These are phyloP conservation scores for Drechslerella dactyloides DNA, from an alignment of 2,329 filamentous ascomycete species.

Conservation along the genomic window DNA sequence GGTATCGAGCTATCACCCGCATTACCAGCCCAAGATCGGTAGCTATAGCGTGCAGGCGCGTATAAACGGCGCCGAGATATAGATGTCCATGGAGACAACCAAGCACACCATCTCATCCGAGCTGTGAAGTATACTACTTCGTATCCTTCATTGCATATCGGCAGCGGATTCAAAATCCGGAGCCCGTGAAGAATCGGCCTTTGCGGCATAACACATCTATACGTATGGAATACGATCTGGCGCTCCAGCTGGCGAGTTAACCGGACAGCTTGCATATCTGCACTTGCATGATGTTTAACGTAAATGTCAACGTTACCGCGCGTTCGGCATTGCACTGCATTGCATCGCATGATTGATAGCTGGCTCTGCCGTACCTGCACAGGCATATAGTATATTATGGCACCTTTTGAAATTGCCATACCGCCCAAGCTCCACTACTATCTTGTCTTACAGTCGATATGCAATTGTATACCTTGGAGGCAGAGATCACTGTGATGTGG, in stretches of 20 bases:
- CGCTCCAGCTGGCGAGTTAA: background rate
- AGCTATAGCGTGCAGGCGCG: background rate
- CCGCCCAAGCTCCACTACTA: too few species aligned
- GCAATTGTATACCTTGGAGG: too few species aligned
- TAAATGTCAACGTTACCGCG: conserved; percentile 7
- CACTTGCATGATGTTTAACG: background rate
- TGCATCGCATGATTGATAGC: too few species aligned
- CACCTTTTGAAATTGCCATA: too few species aligned
- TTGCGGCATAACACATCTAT: background rate
- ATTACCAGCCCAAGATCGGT: background rate
- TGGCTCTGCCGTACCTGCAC: too few species aligned
- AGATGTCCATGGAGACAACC: background rate
- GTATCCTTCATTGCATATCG: too few species aligned
- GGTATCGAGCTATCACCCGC: background rate
- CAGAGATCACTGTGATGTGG: too few species aligned
- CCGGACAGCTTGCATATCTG: background rate
- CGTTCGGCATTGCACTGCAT: background rate
- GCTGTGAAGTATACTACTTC: too few species aligned
- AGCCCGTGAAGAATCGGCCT: background rate
- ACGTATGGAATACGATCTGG: background rate
- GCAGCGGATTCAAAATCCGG: too few species aligned
- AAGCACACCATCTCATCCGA: too few species aligned
- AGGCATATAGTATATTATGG: too few species aligned
- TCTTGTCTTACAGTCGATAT: too few species aligned
- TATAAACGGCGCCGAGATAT: background rate